Percentiles rank a stretch among this genome's conserved stretches.
phyloP scores from a whole-genome alignment of 2,329 filamentous ascomycete species.

The Acrodontium crateriforme region DNA sequence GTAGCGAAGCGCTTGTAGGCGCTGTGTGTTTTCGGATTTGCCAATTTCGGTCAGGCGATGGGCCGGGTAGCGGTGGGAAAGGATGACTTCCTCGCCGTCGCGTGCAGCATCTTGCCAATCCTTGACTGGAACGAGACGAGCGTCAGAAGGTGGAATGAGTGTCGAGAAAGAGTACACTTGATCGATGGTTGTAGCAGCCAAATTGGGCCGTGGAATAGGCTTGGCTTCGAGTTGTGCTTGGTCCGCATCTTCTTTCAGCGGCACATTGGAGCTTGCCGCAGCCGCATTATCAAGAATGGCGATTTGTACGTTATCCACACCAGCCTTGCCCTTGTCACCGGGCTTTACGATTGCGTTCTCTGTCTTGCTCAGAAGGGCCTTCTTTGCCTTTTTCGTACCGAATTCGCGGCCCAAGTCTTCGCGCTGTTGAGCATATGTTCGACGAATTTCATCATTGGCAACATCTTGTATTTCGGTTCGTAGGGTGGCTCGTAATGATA shows the following conservation, averaged over 20 bases:
- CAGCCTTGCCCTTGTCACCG: slow-evolving; percentile 32
- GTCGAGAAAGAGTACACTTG: slow-evolving; percentile 58
- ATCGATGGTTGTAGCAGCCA: slow-evolving; percentile 50
- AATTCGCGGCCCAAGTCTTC: slow-evolving; percentile 64
- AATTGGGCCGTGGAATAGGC: slow-evolving; percentile 58
- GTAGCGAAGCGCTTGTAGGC: slow-evolving; percentile 36
- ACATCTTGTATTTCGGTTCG: slow-evolving; percentile 31
- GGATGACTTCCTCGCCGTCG: slow-evolving; percentile 39
- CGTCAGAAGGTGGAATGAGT: slow-evolving; percentile 53
- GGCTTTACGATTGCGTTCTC: slow-evolving; percentile 52
- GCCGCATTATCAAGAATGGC: slow-evolving; percentile 52
- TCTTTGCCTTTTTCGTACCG: slow-evolving; percentile 75
- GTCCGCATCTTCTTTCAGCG: slow-evolving; percentile 47
- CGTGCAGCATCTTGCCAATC: slow-evolving; percentile 61
- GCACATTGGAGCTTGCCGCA: slow-evolving; percentile 50
- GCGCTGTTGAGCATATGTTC: slow-evolving; percentile 43
- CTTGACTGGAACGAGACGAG: slow-evolving; percentile 53
- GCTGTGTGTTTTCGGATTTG: slow-evolving; percentile 36
- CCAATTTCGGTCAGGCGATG: slow-evolving; percentile 45
- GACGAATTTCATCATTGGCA: slow-evolving; percentile 15
- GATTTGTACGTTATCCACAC: slow-evolving; percentile 40
- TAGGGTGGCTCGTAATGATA: slow-evolving; percentile 40
- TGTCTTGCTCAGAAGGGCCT: slow-evolving; percentile 54
- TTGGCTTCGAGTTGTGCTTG: slow-evolving; percentile 51
- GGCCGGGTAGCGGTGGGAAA: slow-evolving; percentile 52